Evolutionary conservation across 352 stramenopile species (phyloP).

Genomic region (Pythium rhizo-oryzae): DNA sequence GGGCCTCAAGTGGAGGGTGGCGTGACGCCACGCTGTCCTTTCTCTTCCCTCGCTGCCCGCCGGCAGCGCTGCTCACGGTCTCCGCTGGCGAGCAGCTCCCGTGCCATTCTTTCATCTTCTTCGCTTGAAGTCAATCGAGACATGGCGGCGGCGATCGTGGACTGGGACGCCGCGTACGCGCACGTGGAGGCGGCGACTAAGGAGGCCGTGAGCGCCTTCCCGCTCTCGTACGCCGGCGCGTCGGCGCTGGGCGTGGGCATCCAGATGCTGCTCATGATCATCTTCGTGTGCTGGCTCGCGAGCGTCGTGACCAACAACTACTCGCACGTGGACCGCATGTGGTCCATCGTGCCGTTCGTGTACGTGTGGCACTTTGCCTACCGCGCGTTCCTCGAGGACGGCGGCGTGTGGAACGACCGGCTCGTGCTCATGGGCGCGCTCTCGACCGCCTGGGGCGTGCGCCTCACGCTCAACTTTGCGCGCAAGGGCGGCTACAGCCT

Average conservation of each 20-base stretch:
- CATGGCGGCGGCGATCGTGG: constrained; percentile 29
- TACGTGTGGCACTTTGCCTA: constrained; percentile 87
- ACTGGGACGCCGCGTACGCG: constrained; percentile 35
- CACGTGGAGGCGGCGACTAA: constrained; percentile 36
- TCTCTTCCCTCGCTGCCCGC: background rate
- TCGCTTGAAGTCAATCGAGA: background rate
- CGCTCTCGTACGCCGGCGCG: constrained; percentile 44
- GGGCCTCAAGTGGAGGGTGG: background rate
- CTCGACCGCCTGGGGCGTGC: constrained; percentile 83
- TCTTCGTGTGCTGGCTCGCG: constrained; percentile 57
- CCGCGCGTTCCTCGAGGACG: constrained; percentile 61
- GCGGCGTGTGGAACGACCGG: constrained; percentile 51
- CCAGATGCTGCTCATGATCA: constrained; percentile 46
- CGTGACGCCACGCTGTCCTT: constrained; percentile 2
- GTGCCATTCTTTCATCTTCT: constrained; percentile 1
- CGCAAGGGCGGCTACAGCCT: constrained; percentile 91
- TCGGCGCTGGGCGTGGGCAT: constrained; percentile 46
- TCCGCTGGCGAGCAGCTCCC: constrained; percentile 7
- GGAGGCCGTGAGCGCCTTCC: constrained; percentile 37
- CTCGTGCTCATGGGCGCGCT: constrained; percentile 81
- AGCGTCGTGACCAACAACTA: constrained; percentile 87
- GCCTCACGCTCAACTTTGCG: constrained; percentile 93
- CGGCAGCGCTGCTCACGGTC: constrained; percentile 4
- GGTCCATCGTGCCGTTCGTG: constrained; percentile 87
- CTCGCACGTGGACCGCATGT: constrained; percentile 93